phyloP scores from a whole-genome alignment of 179 eudicot species.

The Drosera spatulata region DNA sequence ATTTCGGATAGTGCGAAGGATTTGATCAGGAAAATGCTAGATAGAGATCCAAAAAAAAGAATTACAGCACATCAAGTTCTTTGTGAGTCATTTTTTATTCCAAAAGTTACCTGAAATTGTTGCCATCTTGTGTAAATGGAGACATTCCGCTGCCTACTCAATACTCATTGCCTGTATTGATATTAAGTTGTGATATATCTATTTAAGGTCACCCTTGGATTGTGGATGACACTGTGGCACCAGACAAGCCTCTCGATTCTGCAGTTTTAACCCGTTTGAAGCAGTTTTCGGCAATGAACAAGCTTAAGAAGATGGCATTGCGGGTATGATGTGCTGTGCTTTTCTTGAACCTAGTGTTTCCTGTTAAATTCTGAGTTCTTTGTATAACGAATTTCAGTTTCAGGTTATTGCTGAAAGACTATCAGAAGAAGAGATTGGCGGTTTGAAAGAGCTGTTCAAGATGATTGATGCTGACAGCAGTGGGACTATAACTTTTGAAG shows the following conservation, averaged over 20 bases:
- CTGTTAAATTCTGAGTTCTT: too few species aligned
- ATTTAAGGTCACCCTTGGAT: slow-evolving; percentile 89
- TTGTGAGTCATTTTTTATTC: slow-evolving; percentile 32
- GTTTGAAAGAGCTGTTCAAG: slow-evolving; percentile 13
- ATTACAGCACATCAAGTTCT: slow-evolving; percentile 71
- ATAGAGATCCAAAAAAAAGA: slow-evolving; percentile 55
- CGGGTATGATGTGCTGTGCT: slow-evolving; percentile 1
- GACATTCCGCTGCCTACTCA: background rate
- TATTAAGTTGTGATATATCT: slow-evolving; percentile 1
- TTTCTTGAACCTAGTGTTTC: too few species aligned
- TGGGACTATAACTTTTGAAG: slow-evolving; percentile 83
- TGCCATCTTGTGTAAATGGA: background rate
- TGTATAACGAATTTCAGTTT: background rate
- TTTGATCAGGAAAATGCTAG: slow-evolving; percentile 69
- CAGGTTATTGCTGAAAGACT: slow-evolving; percentile 98
- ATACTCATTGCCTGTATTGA: background rate
- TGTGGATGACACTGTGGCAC: slow-evolving; percentile 79
- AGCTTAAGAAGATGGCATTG: slow-evolving; percentile 16
- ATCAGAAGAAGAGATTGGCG: slow-evolving; percentile 97
- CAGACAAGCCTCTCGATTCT: slow-evolving; percentile 82
- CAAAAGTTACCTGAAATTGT: background rate
- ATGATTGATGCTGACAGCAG: slow-evolving; percentile 13
- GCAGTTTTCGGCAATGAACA: slow-evolving; percentile 91
- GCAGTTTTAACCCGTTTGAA: slow-evolving; percentile 81
- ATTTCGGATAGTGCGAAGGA: slow-evolving; percentile 83